Conservation (phyloP, 164 flowering plant genomes). For the Buxus sempervirens region DNA sequence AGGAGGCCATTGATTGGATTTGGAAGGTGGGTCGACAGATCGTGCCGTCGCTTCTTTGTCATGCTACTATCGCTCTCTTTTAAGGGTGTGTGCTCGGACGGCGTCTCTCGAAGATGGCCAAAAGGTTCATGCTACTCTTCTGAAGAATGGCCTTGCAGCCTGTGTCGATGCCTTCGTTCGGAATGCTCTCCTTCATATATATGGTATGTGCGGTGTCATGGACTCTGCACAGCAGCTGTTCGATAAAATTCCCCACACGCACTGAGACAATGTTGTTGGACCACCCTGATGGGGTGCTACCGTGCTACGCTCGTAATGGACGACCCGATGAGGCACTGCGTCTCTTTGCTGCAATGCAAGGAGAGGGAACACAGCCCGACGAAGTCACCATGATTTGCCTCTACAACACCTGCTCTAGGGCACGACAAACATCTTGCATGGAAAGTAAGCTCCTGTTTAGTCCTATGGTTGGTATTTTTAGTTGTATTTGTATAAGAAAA, state of each 20-base stretch:
- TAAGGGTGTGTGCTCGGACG: conserved; percentile 38
- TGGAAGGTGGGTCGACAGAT: conserved; percentile 49
- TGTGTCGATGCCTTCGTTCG: conserved; percentile 34
- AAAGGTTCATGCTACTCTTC: conserved; percentile 45
- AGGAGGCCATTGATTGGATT: conserved; percentile 79
- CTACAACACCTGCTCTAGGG: conserved; percentile 39
- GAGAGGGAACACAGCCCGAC: conserved; percentile 25
- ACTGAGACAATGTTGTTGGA: conserved; percentile 61
- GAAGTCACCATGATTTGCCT: conserved; percentile 49
- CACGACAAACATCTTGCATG: no score
- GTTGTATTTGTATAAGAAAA: no score
- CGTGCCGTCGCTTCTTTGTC: conserved; percentile 1
- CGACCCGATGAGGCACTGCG: conserved; percentile 27
- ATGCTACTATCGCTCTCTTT: conserved; percentile 32
- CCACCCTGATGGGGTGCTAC: conserved; percentile 48
- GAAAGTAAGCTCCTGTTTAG: no score
- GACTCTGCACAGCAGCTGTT: conserved; percentile 47
- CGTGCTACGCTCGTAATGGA: conserved; percentile 23
- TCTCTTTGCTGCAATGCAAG: conserved; percentile 41
- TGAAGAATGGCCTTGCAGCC: conserved; percentile 40
- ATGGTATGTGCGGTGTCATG: conserved; percentile 26
- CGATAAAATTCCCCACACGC: conserved; percentile 47
- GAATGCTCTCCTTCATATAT: conserved; percentile 55
- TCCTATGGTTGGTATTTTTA: no score
- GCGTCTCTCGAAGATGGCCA: conserved; percentile 31